Base-by-base conservation (phyloP, 2,329 filamentous ascomycete genomes). In the Thermochaetoides dissita region DNA sequence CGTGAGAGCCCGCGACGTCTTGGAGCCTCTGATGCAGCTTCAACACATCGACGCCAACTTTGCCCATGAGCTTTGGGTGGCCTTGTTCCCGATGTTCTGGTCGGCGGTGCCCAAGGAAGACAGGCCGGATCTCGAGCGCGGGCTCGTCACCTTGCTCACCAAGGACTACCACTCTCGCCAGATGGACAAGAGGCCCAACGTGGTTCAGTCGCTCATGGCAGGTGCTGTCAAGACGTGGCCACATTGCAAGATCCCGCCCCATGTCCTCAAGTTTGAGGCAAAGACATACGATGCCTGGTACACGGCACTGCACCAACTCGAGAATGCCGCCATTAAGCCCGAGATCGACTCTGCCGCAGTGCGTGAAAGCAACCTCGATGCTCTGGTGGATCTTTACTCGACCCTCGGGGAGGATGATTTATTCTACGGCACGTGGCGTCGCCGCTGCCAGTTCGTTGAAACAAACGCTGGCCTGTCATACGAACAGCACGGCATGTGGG, bases 401-500 rank as follows among this genome's bases (percentile, higher is more conserved):
- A 79, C 80, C 1, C 67, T 99, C 10, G 84, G 94, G 55, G 93
- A 99, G 59, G 88, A 96, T 39, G 91, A 99, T 58, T 69, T 98
- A 38, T 99, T 96, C 60, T 96, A 98, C 50, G 91, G 91, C 7
- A 93, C 88, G 0, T 98, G 91, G 91, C 79, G 91, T 45, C 79
- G 91, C 43, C 80, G 91, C 37, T 94, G 88, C 59, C 86, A 94
- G 51, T 98, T 94, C 56, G 83, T 98, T 6, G 93, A 98, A 66
- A 96, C 88, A 7, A 99, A 98, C 57, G 86, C 91, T 10, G 91
- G 88, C 1, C 68, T 99, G 7, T 98, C 91, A 0, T 98, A 95
- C 53, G 93, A 99, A 64, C 93, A 99, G 59, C 94, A 94, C 54
- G 91, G 91, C 38, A 94, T 96, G 76, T 98, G 91, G 93, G 91